phyloP scores from a whole-genome alignment of 192 early-diverging fungal genomes.

The Phycomyces blakesleeanus region DNA sequence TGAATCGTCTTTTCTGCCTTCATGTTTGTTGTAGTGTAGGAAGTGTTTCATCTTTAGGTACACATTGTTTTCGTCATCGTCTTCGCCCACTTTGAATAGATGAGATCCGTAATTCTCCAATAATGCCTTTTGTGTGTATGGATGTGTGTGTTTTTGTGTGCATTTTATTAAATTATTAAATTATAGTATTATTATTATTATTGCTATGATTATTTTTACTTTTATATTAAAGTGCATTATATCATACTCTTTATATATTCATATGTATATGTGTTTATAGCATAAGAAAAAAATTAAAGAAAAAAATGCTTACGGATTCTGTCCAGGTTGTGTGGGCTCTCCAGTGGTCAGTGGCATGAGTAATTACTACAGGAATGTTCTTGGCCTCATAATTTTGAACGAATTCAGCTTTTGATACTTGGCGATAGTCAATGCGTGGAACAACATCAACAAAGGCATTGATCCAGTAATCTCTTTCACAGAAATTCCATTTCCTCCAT shows the following conservation, averaged over 20 bases:
- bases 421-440: conserved; percentile 49
- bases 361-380: conserved; percentile 58
- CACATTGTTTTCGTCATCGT: conserved; percentile 67
- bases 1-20: conserved; percentile 57
- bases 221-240: too few relatives aligned
- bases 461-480: conserved; percentile 49
- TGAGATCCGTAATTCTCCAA: conserved; percentile 51
- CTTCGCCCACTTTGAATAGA: conserved; percentile 78
- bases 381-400: conserved; percentile 50
- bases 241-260: too few relatives aligned
- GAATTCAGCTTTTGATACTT: conserved; percentile 56
- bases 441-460: conserved; percentile 44
- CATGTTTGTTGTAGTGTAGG: conserved; percentile 48
- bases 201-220: too few relatives aligned
- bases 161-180: background rate
- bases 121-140: conserved; percentile 25
- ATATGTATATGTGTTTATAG: too few relatives aligned
- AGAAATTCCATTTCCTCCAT: conserved; percentile 53
- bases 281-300: too few relatives aligned
- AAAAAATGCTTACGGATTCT: conserved; percentile 46
- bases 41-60: conserved; percentile 63
- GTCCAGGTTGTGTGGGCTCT: conserved; percentile 53
- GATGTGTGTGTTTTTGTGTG: too few relatives aligned
- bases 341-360: conserved; percentile 54
- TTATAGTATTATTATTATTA: too few relatives aligned